Conservation (phyloP, 768 basidiomycete genomes). For the Suillus bovinus region DNA sequence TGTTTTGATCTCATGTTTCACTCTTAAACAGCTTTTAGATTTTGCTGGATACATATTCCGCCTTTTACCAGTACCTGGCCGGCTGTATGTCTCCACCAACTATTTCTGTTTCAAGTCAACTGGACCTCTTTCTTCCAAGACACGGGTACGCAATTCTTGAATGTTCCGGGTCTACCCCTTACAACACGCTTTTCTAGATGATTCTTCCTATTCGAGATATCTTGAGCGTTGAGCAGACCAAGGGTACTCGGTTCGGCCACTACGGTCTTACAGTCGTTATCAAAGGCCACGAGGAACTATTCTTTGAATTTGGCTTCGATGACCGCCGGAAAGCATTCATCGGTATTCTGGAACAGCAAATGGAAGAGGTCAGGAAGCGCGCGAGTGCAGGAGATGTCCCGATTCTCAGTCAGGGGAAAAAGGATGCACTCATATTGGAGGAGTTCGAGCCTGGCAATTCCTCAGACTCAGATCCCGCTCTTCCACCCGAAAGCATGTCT, state of each 20-base stretch:
- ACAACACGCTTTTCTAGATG: constrained; percentile 61
- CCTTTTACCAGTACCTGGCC: constrained; percentile 85
- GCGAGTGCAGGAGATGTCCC: constrained; percentile 44
- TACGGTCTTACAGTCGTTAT: constrained; percentile 88
- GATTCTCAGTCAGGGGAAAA: constrained; percentile 51
- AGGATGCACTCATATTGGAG: constrained; percentile 79
- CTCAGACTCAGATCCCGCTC: constrained; percentile 42
- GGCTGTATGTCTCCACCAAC: constrained; percentile 88
- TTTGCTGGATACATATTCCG: constrained; percentile 91
- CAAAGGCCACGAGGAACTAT: constrained; percentile 95
- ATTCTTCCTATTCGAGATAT: constrained; percentile 90
- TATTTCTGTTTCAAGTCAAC: constrained; percentile 95
- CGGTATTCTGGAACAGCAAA: constrained; percentile 70
- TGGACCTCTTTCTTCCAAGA: constrained; percentile 75
- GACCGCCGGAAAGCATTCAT: constrained; percentile 82
- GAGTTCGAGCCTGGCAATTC: constrained; percentile 67
- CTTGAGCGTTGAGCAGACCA: constrained; percentile 78
- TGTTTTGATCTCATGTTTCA: constrained; percentile 1
- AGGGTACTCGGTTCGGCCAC: constrained; percentile 87
- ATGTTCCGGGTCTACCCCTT: constrained; percentile 4
- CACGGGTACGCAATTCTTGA: constrained; percentile 59
- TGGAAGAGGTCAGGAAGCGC: constrained; percentile 67
- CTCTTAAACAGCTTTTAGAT: constrained; percentile 49
- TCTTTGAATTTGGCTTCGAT: constrained; percentile 88
- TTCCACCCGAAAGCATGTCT: constrained; percentile 55